These are phyloP conservation scores for Beauveria rudraprayagi DNA, from an alignment of 2,329 filamentous ascomycete species.

Conservation along the genomic window DNA sequence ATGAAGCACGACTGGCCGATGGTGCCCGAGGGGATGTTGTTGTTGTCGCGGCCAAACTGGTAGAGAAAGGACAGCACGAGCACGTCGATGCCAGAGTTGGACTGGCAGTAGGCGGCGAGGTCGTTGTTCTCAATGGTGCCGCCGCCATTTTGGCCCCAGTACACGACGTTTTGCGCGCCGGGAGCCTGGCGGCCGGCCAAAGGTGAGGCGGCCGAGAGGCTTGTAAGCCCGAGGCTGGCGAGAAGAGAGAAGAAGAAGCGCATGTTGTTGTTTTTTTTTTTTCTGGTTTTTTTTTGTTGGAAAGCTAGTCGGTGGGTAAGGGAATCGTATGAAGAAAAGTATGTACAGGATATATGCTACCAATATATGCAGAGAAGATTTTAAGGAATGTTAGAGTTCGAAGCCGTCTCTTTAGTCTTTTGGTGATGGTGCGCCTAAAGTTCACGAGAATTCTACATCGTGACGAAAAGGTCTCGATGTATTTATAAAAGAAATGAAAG, in stretches of 20 bases:
- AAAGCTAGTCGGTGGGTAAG: neutral
- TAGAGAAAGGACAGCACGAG: slow-evolving; percentile 36
- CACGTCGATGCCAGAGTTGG: slow-evolving; percentile 31
- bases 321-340: neutral
- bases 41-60: slow-evolving; percentile 24
- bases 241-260: slow-evolving; percentile 12
- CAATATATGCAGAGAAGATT: neutral
- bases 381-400: slow-evolving; percentile 3
- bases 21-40: slow-evolving; percentile 29
- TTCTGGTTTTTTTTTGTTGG: neutral
- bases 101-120: slow-evolving; percentile 29
- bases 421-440: slow-evolving; percentile 3
- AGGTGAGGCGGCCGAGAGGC: slow-evolving; percentile 12
- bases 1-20: slow-evolving; percentile 32
- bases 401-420: neutral
- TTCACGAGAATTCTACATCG: neutral
- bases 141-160: slow-evolving; percentile 24
- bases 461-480: neutral
- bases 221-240: slow-evolving; percentile 14
- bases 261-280: slow-evolving; percentile 7
- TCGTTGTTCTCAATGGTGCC: slow-evolving; percentile 27
- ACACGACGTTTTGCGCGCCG: slow-evolving; percentile 24
- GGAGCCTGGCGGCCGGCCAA: slow-evolving; percentile 8
- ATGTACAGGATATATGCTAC: neutral
- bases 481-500: neutral